Base-by-base conservation (phyloP, 352 stramenopile species). In the Globisporangium spinosum region DNA sequence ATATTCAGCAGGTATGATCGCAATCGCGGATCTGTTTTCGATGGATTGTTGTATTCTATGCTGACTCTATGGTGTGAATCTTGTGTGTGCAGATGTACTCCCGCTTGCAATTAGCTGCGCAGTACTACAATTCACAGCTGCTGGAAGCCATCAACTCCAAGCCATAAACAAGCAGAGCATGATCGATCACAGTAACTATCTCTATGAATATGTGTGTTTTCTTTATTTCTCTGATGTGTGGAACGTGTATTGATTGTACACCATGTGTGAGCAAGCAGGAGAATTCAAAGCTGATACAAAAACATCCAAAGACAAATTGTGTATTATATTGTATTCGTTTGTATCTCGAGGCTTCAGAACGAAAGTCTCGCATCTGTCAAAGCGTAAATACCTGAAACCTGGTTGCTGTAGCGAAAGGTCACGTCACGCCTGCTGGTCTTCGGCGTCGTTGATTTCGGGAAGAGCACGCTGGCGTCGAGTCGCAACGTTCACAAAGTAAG, bases 71-170 rank as follows among this genome's bases (percentile, higher is more conserved):
- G 32, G 13, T 23, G 4, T 38, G 13, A 59, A 59, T 40, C 7
- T 27, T 9, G 25, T 25, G 70, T 15, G 23, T 63, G 61, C 64
- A 93, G 78, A 90, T 91, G 80, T 93, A 90, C 73, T 71, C 72
- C 17, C 78, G 83, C 22, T 67, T 93, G 61, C 80, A 88, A 64
- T 70, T 87, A 58, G 73, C 85, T 1, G 76, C 80, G 27, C 71
- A 89, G 65, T 82, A 78, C 66, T 93, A 93, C 79, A 93, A 91
- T 63, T 70, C 76, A 7, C 74, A 89, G 67, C 61, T 93, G 23
- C 71, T 87, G 17, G 68, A 87, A 34, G 83, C 73, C 53, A 78
- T 90, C 40, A 71, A 70, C 51, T 64, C 64, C 25, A 77, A 69
- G 29, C 59, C 72, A 23, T 80, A 79, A 53, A 32, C 27, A 10